Evolutionary conservation across 768 basidiomycete species (phyloP), one percentile per base, ranked within the genome.

Genomic region (Psilocybe cyanescens): DNA sequence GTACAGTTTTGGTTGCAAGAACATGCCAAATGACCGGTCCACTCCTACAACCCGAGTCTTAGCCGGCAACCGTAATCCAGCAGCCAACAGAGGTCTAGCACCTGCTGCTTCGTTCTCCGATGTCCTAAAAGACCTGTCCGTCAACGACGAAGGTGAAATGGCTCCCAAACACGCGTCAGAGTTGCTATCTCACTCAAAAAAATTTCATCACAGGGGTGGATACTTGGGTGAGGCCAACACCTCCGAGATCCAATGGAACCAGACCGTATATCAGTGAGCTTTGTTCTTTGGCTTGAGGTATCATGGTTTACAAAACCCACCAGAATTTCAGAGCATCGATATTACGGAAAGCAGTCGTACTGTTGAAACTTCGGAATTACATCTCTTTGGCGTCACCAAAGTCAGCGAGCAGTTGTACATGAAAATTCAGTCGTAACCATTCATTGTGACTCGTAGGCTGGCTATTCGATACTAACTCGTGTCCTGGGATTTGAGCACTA

Each of bases 391-490:
- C 9, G 57, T 70, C 8, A 72, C 72, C 8, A 66, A 72, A 60
- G 74, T 73, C 29, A 31, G 37, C 51, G n/a, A 11, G 24, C 17
- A 47, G 24, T 54, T 7, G 28, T 47, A 28, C n/a, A 6, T 16
- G 44, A 19, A 7, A 35, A 35, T 35, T 14, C 31, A 17, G 11
- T 30, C 19, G 19, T 51, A 47, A 16, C 58, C 30, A 57, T 44
- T 44, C 41, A 44, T 44, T 33, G 17, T 24, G 28, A 58, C 31
- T 17, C 41, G 44, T 8, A 95, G 91, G 79, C 76, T 1, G 95
- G 96, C 0, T 83, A 97, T 70, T 96, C 95, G 54, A 89, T 97
- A 2, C 81, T 97, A n/a, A 88, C 86, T 5, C 84, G 91, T 65
- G 81, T 98, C 41, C 83, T 79, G 3, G 88, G 85, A 16, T 99